These are phyloP conservation scores for Colletotrichum truncatum DNA, from an alignment of 2,329 filamentous ascomycete genomes.

Conservation along the genomic window DNA sequence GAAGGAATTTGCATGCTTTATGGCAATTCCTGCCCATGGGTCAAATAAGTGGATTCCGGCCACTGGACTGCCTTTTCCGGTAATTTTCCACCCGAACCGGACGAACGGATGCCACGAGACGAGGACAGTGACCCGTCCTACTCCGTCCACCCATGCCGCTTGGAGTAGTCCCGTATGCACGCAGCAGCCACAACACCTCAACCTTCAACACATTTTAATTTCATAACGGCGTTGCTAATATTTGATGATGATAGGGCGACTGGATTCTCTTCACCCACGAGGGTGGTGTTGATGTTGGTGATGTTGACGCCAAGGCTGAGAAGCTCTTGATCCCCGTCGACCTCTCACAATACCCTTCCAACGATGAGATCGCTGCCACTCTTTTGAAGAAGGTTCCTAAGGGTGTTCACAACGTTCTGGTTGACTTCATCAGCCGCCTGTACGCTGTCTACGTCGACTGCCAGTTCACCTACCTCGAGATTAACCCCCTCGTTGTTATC, in stretches of 20 bases:
- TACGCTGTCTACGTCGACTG: constrained; percentile 99
- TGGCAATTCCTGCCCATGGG: constrained; percentile 26
- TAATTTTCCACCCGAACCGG: constrained; percentile 41
- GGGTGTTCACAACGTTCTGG: constrained; percentile 96
- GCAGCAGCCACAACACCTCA: neutral
- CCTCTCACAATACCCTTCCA: constrained; percentile 92
- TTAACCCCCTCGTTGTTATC: constrained; percentile 98
- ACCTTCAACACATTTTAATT: neutral
- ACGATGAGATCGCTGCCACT: constrained; percentile 86
- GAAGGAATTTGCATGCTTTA: constrained; percentile 28
- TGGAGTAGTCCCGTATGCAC: constrained; percentile 10
- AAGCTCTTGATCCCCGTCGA: constrained; percentile 98
- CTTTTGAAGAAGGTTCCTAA: constrained; percentile 93
- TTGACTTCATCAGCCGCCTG: constrained; percentile 98
- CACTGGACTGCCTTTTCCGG: constrained; percentile 32
- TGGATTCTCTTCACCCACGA: constrained; percentile 99
- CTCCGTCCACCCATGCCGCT: constrained; percentile 20
- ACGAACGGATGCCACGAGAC: constrained; percentile 50
- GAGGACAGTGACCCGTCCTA: constrained; percentile 26
- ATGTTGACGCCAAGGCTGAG: constrained; percentile 98
- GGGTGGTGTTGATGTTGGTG: constrained; percentile 98
- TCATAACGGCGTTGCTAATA: constrained; percentile 15
- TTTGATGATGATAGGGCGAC: constrained; percentile 74
- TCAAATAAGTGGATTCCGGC: constrained; percentile 31
- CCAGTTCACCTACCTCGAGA: constrained; percentile 99